A percentile compares a stretch with the other conserved stretches of the same genome.
Evolutionary conservation across 352 stramenopile species (phyloP).

Genomic region (Globisporangium solare): DNA sequence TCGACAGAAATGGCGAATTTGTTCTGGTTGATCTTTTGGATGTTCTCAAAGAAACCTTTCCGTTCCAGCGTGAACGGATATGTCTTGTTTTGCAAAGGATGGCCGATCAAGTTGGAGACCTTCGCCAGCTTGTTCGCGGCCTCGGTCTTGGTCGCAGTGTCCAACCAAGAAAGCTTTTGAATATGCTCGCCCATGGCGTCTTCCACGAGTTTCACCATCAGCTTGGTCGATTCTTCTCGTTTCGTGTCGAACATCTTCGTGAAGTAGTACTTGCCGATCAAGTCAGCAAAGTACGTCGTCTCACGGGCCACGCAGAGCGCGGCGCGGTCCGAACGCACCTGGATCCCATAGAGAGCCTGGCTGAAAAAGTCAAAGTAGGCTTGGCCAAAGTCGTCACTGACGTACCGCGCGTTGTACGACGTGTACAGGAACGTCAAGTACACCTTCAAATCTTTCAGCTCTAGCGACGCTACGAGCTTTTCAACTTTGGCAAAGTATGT

Average conservation of each 20-base stretch:
- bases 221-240: slow-evolving; percentile 54
- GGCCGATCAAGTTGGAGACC: slow-evolving; percentile 68
- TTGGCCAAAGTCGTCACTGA: slow-evolving; percentile 63
- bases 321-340: slow-evolving; percentile 44
- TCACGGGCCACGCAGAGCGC: slow-evolving; percentile 48
- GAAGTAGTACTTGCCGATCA: slow-evolving; percentile 78
- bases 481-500: slow-evolving; percentile 49
- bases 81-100: slow-evolving; percentile 34
- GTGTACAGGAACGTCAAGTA: slow-evolving; percentile 46
- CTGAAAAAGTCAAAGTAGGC: slow-evolving; percentile 87
- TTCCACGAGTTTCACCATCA: slow-evolving; percentile 84
- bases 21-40: slow-evolving; percentile 28
- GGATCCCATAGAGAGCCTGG: slow-evolving; percentile 49
- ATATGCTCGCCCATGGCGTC: slow-evolving; percentile 72
- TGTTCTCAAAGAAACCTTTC: slow-evolving; percentile 47
- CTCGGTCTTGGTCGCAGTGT: slow-evolving; percentile 64
- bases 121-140: slow-evolving; percentile 87
- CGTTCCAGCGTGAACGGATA: slow-evolving; percentile 27
- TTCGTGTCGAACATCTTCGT: slow-evolving; percentile 65
- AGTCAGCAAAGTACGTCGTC: slow-evolving; percentile 27
- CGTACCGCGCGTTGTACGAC: slow-evolving; percentile 24
- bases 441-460: slow-evolving; percentile 37
- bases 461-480: slow-evolving; percentile 23
- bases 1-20: slow-evolving; percentile 19
- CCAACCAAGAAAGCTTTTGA: slow-evolving; percentile 87